Conservation (phyloP, 2,329 filamentous ascomycete genomes). For the Epichloe festucae region DNA sequence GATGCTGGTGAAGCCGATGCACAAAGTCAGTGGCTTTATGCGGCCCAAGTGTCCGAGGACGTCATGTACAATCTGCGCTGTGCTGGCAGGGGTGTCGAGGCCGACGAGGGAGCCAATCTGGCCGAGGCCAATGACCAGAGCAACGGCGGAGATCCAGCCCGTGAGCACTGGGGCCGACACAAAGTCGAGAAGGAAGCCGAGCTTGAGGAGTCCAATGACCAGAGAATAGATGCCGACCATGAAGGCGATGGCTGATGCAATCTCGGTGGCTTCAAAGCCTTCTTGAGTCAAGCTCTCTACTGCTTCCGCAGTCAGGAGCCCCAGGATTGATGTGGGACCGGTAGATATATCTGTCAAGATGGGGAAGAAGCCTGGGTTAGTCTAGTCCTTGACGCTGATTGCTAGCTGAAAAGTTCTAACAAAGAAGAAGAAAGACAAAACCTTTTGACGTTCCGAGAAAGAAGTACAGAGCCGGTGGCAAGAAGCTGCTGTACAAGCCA, state of each 20-base stretch:
- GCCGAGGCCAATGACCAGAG: slow-evolving; percentile 52
- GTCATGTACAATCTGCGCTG: slow-evolving; percentile 45
- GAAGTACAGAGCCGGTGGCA: slow-evolving; percentile 42
- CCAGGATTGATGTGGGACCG: slow-evolving; percentile 51
- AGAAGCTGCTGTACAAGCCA: slow-evolving; percentile 46
- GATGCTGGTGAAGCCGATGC: slow-evolving; percentile 45
- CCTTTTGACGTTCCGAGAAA: slow-evolving; percentile 52
- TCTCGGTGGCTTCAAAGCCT: slow-evolving; percentile 39
- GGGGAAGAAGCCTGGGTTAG: background rate
- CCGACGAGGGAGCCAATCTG: slow-evolving; percentile 50
- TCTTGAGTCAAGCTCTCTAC: slow-evolving; percentile 35
- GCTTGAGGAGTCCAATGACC: slow-evolving; percentile 45
- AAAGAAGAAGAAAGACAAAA: slow-evolving; percentile 9
- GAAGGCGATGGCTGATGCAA: slow-evolving; percentile 48
- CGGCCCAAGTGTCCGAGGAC: slow-evolving; percentile 42
- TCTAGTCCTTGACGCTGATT: background rate
- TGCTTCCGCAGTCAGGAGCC: slow-evolving; percentile 49
- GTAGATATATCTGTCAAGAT: slow-evolving; percentile 39
- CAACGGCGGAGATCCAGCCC: slow-evolving; percentile 54
- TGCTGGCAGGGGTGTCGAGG: slow-evolving; percentile 35
- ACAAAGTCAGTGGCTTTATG: slow-evolving; percentile 44
- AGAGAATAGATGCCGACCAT: slow-evolving; percentile 50
- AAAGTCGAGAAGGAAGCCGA: slow-evolving; percentile 53
- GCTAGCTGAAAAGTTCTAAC: too few relatives aligned
- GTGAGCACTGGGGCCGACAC: slow-evolving; percentile 51